These are phyloP conservation scores for Suillus placidus DNA, from an alignment of 768 basidiomycete genomes.

Conservation along the genomic window DNA sequence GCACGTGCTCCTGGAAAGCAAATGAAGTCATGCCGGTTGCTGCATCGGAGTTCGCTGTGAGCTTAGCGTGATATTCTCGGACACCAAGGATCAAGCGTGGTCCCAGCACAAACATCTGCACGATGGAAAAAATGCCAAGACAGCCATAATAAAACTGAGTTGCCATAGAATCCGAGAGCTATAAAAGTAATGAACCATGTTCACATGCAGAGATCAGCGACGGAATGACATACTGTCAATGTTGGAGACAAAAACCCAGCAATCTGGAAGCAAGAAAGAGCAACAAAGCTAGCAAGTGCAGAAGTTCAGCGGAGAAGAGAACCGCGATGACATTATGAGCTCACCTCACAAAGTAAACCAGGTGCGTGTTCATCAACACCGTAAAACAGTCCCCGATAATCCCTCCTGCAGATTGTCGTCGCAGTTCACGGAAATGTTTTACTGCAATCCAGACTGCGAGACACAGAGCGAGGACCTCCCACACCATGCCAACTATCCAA, in stretches of 20 bases:
- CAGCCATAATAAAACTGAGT: background rate
- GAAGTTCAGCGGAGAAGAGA: background rate
- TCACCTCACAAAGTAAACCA: background rate
- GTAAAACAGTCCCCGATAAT: background rate
- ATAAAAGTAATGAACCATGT: background rate
- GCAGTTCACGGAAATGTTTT: background rate
- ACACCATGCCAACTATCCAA: background rate
- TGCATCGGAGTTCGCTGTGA: background rate
- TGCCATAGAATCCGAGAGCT: background rate
- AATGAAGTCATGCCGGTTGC: background rate
- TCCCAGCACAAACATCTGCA: background rate
- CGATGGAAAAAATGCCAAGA: background rate
- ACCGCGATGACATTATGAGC: background rate
- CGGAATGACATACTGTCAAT: background rate
- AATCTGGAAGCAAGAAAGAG: background rate
- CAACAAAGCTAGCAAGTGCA: background rate
- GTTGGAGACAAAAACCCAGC: background rate
- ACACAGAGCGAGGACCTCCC: background rate
- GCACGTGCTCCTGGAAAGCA: background rate
- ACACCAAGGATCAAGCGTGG: background rate
- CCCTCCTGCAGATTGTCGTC: background rate
- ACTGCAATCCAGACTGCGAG: background rate
- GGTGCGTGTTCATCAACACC: background rate
- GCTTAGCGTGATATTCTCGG: background rate
- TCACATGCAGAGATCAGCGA: background rate